These are phyloP conservation scores for Bryoglossum gracile DNA, from an alignment of 495 filamentous ascomycete species.

Conservation along the genomic window DNA sequence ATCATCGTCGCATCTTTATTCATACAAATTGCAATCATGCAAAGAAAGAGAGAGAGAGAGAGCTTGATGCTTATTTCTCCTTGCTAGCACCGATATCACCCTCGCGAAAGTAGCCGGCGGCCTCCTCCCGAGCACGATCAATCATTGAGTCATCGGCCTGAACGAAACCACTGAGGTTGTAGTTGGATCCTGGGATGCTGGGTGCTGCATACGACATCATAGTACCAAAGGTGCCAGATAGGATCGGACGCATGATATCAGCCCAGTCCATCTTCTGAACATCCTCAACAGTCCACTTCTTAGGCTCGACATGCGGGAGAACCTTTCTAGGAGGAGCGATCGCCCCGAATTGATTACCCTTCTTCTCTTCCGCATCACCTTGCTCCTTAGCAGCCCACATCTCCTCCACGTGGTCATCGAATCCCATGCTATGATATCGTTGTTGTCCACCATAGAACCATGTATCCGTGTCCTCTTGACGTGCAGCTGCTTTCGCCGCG, in stretches of 20 bases:
- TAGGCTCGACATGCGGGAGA: not conserved
- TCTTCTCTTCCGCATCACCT: not conserved
- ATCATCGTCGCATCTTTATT: no score
- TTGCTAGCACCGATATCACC: no score
- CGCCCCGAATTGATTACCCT: not conserved
- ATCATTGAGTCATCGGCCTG: not conserved
- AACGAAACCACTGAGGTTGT: not conserved
- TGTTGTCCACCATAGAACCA: conserved; percentile 6
- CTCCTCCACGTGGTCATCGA: conserved; percentile 1
- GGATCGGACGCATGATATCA: not conserved
- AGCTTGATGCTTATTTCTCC: no score
- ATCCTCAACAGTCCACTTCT: not conserved
- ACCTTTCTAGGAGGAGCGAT: not conserved
- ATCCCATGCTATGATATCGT: not conserved
- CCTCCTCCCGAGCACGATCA: not conserved
- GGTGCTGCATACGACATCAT: not conserved
- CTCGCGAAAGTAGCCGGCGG: not conserved
- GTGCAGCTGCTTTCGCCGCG: not conserved
- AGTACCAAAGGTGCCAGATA: not conserved
- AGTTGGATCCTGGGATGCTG: not conserved
- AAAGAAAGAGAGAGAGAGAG: no score
- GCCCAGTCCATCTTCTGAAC: not conserved
- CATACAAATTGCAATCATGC: no score
- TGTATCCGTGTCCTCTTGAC: not conserved
- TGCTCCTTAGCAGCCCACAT: not conserved